Evolutionary conservation across 345 rosid species (phyloP), one percentile per base, ranked within the genome.

Genomic region (Eucalyptus sp.): DNA sequence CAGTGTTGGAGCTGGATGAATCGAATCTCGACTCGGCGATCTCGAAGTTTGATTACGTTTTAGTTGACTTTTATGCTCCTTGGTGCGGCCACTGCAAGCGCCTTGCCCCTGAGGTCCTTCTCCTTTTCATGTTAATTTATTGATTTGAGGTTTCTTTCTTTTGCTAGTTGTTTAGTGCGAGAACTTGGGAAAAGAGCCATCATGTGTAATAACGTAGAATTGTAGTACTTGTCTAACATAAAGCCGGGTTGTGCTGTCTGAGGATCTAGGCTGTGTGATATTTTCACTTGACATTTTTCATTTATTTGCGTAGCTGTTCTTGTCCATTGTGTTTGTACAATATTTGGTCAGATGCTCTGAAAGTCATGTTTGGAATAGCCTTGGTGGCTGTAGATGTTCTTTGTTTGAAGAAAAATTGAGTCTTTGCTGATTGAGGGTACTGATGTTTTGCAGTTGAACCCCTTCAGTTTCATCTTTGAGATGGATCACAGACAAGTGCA

Each of bases 21-120:
- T 95, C 99, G 52, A 96, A 95, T 93, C 94, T 96, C 88, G 98
- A 97, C 46, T 88, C 95, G 1, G 97, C 98, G 76, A 95, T 96
- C 89, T 92, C 99, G 51, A 24, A 94, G 64, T 94, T 95, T 84
- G 98, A 96, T 89, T 95, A 91, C 91, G 87, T 97, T 92, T 93
- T 97, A 85, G 97, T 96, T 51, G 97, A 96, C 91, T 97, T 97
- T 93, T 97, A 96, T 89, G 99, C 99, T 87, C 99, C 99, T 6
- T 96, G 99, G 99, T 97, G 99, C 91, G 96, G 97, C 91, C 99
- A 97, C 95, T 96, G 99, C 97, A 94, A 97, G 92, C 98, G 95
- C 43, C 99, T 97, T 56, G 91, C 95, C 50, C 99, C 98, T 49
- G 95, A 97, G 99, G 99, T 96, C 87, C 22, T 86, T 33, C 87